A percentile compares a stretch with the other conserved stretches of the same genome.
These are phyloP conservation scores for Leishmania aethiopica DNA, from an alignment of 208 protist species.

Conservation along the genomic window DNA sequence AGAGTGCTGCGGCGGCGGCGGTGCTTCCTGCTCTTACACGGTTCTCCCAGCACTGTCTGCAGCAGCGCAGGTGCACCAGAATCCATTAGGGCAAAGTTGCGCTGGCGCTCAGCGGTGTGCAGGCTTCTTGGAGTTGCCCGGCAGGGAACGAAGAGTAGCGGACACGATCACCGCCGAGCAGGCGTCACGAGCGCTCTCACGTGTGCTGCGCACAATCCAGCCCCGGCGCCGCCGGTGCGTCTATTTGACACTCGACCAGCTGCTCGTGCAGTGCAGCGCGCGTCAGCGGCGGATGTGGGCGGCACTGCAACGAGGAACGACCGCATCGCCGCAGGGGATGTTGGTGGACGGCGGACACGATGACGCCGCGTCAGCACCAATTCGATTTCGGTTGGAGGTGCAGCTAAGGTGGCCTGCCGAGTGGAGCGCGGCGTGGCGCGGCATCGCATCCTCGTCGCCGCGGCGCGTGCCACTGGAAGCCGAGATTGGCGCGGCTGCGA, in stretches of 20 bases:
- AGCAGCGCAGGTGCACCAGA: not conserved
- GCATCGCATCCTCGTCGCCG: not conserved
- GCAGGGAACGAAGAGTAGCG: not conserved
- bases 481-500: not conserved
- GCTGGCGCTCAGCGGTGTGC: not conserved
- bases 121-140: not conserved
- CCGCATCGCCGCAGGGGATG: not conserved
- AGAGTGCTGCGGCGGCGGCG: conserved; percentile 16
- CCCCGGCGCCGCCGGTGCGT: conserved; percentile 13
- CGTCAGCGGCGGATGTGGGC: conserved; percentile 8
- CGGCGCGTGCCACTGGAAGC: not conserved
- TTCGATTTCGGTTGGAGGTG: conserved; percentile 18
- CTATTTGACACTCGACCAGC: conserved; percentile 15
- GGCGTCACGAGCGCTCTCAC: conserved; percentile 2
- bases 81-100: not conserved
- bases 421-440: conserved; percentile 12
- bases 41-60: not conserved
- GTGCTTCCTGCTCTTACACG: conserved; percentile 14
- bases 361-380: not conserved
- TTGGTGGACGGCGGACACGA: not conserved
- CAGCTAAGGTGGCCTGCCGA: conserved; percentile 20
- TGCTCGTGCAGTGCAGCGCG: conserved; percentile 10
- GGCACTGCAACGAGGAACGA: not conserved
- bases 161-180: not conserved
- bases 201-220: not conserved